Base-by-base conservation (phyloP, 1,139 yeast genomes). In the Yamadazyma atmosphaerica region DNA sequence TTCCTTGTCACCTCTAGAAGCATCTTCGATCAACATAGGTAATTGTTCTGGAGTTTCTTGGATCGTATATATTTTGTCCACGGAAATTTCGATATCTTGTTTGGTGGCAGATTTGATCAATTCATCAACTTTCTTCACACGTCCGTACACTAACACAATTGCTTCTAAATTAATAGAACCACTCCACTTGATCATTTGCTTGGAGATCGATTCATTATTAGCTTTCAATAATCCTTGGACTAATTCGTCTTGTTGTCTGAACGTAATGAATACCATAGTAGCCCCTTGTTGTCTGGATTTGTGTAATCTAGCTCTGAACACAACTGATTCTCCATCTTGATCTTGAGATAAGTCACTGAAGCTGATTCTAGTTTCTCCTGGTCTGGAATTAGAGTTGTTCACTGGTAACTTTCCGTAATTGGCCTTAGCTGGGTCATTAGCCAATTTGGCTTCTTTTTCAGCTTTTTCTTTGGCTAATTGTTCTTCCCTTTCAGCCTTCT, bases 131-230 rank as follows among this genome's bases (percentile, higher is more conserved):
- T 88, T 88, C 53, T 69, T 79, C 36, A 92, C 92, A 29, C 67
- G 63, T 65, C 98, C 99, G 55, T 84, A 83, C 23, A 92, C 96
- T 42, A 92, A 69, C 15, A 92, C 98, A 64, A 92, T 90, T 33
- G 95, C 81, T 67, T 92, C 99, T 55, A 87, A 74, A 61, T 81
- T 85, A 60, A 92, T 77, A 33, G 86, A 72, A 19, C 94, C 88
- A 32, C 90, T 84, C 96, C 97, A 92, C 68, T 92, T 92, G 50
- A 90, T 95, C 94, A 94, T 86, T 64, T 86, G 96, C 69, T 92
- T 92, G 38, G 96, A 86, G 41, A 94, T 75, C 38, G 71, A 62
- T 47, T 73, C 77, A 46, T 61, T 60, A 50, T 77, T 77, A 44
- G 83, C 79, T 60, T 86, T 86, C 47, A 88, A 72, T 50, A 92